These are phyloP conservation scores for Tetrapisispora fleetii DNA, from an alignment of 805 yeast species.

Conservation along the genomic window DNA sequence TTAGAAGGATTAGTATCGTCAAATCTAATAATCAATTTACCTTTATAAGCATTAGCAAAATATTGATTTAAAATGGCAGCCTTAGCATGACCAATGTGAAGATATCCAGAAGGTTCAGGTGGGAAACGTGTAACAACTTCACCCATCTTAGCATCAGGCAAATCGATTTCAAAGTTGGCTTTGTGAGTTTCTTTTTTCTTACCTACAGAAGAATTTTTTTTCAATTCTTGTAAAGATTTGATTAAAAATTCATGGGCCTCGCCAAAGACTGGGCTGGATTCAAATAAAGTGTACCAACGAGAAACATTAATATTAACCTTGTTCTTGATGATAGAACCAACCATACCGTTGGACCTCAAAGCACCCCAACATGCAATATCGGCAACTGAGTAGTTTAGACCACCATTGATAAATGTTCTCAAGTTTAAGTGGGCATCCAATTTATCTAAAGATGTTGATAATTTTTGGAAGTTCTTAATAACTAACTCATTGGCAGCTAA, in stretches of 20 bases:
- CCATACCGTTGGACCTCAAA: slow-evolving; percentile 83
- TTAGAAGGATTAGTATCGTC: slow-evolving; percentile 98
- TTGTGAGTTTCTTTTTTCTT: slow-evolving; percentile 78
- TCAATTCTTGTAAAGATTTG: slow-evolving; percentile 61
- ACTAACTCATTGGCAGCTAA: slow-evolving; percentile 59
- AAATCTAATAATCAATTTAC: slow-evolving; percentile 91
- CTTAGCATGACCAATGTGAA: slow-evolving; percentile 97
- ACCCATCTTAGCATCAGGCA: slow-evolving; percentile 86
- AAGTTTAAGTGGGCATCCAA: slow-evolving; percentile 77
- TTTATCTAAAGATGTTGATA: slow-evolving; percentile 66
- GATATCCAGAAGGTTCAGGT: slow-evolving; percentile 96
- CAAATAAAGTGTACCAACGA: slow-evolving; percentile 84
- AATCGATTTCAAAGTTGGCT: slow-evolving; percentile 90
- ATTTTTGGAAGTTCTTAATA: slow-evolving; percentile 80
- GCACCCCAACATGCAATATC: slow-evolving; percentile 93
- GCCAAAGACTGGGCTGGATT: slow-evolving; percentile 57
- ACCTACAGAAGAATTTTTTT: slow-evolving; percentile 58
- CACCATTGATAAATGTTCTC: slow-evolving; percentile 67
- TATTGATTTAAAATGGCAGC: slow-evolving; percentile 95
- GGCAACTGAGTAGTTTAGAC: slow-evolving; percentile 53
- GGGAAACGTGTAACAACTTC: slow-evolving; percentile 98
- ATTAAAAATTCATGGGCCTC: slow-evolving; percentile 56
- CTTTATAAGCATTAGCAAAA: slow-evolving; percentile 91
- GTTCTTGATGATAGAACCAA: slow-evolving; percentile 82
- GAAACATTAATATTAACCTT: slow-evolving; percentile 77